phyloP scores from a whole-genome alignment of 371 early-diverging fungal species.

The Homolaphlyctis polyrhiza region DNA sequence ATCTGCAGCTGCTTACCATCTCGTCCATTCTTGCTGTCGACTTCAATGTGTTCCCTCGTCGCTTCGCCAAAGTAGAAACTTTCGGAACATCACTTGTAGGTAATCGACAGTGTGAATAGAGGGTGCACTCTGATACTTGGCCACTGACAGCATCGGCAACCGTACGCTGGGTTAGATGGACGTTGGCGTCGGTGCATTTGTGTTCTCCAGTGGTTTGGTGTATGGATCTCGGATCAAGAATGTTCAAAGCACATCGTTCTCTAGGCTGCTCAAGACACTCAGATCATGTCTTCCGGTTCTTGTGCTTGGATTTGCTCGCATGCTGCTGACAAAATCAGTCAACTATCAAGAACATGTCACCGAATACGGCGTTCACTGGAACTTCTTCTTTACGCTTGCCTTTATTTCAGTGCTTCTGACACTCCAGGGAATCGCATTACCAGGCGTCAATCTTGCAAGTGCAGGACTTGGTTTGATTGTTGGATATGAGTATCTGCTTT shows the following conservation, averaged over 20 bases:
- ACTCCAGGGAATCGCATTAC: constrained; percentile 38
- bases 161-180: constrained; percentile 66
- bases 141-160: too few species aligned
- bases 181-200: constrained; percentile 76
- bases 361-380: constrained; percentile 98
- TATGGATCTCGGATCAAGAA: constrained; percentile 43
- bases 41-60: constrained; percentile 87
- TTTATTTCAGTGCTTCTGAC: constrained; percentile 65
- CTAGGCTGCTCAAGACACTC: constrained; percentile 15
- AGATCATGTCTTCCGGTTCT: constrained; percentile 53
- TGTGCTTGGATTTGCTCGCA: constrained; percentile 64
- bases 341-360: constrained; percentile 90
- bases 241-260: neutral
- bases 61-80: constrained; percentile 88
- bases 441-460: constrained; percentile 41
- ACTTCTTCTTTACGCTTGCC: constrained; percentile 94
- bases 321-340: constrained; percentile 67
- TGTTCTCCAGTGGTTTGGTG: constrained; percentile 77
- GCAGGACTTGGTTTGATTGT: constrained; percentile 41
- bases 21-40: constrained; percentile 86
- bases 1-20: constrained; percentile 56
- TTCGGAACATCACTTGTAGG: constrained; percentile 86
- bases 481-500: neutral
- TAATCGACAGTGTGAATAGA: too few species aligned
- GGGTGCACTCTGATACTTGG: too few species aligned